Evolutionary conservation across 176 grass and related monocot species (phyloP).

Genomic region (Panicum miliaceum): DNA sequence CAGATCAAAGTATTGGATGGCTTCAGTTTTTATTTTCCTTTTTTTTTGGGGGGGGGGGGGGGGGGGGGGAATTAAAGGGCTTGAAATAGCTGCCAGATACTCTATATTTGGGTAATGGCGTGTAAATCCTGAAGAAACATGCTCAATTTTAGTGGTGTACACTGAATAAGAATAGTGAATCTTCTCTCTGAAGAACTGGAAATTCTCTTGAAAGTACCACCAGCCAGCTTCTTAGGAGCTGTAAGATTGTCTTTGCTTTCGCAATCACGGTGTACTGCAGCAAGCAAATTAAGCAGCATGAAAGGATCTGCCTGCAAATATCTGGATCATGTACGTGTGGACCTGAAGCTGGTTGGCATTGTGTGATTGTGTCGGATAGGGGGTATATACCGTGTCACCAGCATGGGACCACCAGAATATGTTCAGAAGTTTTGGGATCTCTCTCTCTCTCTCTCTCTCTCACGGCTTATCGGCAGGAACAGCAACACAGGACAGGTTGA

Average conservation of each 20-base stretch:
- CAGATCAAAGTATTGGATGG: background rate
- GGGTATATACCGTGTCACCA: constrained; percentile 7
- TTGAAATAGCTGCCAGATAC: background rate
- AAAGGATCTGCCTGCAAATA: background rate
- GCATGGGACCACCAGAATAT: background rate
- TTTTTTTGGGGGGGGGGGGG: too few species aligned
- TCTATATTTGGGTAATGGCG: background rate
- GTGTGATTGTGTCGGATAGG: background rate
- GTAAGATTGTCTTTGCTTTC: background rate
- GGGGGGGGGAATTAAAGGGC: background rate
- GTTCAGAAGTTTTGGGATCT: background rate
- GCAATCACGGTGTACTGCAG: background rate
- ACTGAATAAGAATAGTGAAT: constrained; percentile 6
- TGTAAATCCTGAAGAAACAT: background rate
- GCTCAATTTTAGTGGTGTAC: too few species aligned
- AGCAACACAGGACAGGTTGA: background rate
- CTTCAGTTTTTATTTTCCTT: background rate
- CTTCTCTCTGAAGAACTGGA: background rate
- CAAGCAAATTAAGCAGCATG: background rate
- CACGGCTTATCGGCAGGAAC: background rate
- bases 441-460: too few species aligned
- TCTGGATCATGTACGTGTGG: background rate
- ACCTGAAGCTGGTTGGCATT: background rate
- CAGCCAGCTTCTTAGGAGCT: background rate
- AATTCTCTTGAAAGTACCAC: constrained; percentile 14